Evolutionary conservation across 495 filamentous ascomycete genomes (phyloP), one percentile per base, ranked within the genome.

Genomic region (Penicillium soppii): DNA sequence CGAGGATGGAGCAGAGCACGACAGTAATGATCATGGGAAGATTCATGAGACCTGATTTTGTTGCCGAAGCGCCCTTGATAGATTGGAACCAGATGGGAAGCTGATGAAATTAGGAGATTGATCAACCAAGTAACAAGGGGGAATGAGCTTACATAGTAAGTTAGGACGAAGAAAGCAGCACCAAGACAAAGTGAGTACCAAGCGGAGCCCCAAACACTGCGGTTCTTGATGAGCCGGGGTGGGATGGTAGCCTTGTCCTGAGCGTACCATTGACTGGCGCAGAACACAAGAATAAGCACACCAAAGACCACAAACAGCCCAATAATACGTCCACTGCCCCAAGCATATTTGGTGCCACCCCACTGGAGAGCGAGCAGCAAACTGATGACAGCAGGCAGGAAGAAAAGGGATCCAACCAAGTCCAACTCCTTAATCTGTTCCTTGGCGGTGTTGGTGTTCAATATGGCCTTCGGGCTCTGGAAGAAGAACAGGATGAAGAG

Each of bases 71-170:
- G 41, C 77, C 81, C 63, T 91, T 86, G 65, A 96, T 83, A 5
- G 89, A 82, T 60, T 96, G 91, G 76, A 96, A 95, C 86, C 87
- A 96, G 56, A 92, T 86, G 0, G 91, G 90, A 16, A 95, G 68
- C 74, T 87, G 86, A 3, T 46, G 15, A n/a, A 10, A 36, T 63
- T 50, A 63, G 60, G 4, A 17, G n/a, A 41, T 38, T 47, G 46
- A 23, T 27, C 12, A 47, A 27, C 26, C 19, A 12, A n/a, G n/a
- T 4, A 7, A 29, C 3, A 21, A 47, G 16, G 25, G 3, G 17
- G 7, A 41, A 42, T 5, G 19, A 35, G 27, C 63, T 52, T 42
- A 73, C 72, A 49, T 72, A 74, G 65, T 84, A 90, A 16, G 84
- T 66, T 2, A 83, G 66, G n/a, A 87, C 68, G 47, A 92, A 81